A percentile compares a stretch with the other conserved stretches of the same genome.
Evolutionary conservation across 352 stramenopile species (phyloP).

Genomic region (Pythium biforme): DNA sequence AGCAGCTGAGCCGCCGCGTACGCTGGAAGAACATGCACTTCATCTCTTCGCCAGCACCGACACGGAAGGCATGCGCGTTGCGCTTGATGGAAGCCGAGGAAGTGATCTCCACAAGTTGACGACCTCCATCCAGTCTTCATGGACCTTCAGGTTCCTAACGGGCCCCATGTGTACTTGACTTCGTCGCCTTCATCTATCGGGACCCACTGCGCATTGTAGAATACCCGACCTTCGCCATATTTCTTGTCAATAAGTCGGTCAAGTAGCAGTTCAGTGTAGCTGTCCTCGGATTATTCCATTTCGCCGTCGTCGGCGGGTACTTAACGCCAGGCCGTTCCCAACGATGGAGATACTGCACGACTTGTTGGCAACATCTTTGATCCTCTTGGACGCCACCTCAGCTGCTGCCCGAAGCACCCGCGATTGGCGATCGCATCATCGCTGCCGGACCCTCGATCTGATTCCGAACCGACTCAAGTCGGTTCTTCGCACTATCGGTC

Average conservation of each 20-base stretch:
- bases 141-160: not conserved
- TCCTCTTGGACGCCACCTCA: not conserved
- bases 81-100: not conserved
- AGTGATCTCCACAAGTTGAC: not conserved
- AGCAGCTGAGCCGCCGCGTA: not conserved
- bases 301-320: not conserved
- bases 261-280: not conserved
- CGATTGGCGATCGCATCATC: not conserved
- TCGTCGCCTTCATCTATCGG: not conserved
- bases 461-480: not conserved
- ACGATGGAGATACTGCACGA: not conserved
- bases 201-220: slow-evolving; percentile 3
- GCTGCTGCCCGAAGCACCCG: not conserved
- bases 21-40: not conserved
- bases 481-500: too few species aligned
- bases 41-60: slow-evolving; percentile 8
- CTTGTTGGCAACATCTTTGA: not conserved
- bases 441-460: not conserved
- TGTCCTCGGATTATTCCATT: not conserved
- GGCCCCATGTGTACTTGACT: not conserved
- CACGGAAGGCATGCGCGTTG: not conserved
- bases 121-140: not conserved
- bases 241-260: not conserved
- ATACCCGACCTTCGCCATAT: not conserved
- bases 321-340: not conserved